These are phyloP conservation scores for Solanum pinnatisectum DNA, from an alignment of 257 asterid species.

Conservation along the genomic window DNA sequence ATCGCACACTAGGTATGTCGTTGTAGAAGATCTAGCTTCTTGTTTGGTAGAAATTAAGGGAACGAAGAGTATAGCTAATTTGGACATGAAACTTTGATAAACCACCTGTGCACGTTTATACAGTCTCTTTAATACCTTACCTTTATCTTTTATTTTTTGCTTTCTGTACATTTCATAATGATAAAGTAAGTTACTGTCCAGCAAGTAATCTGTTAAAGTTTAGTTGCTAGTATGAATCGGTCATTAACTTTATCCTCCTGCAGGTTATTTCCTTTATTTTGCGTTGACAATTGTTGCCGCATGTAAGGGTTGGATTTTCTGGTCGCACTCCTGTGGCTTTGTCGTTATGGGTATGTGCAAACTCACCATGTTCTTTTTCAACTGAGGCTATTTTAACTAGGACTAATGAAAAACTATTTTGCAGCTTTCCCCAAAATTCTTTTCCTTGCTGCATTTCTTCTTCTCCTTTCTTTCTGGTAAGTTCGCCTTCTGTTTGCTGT, in stretches of 20 bases:
- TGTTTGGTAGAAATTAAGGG: not conserved
- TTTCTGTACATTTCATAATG: not conserved
- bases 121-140: not conserved
- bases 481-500: slow-evolving; percentile 8
- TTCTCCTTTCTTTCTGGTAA: slow-evolving; percentile 88
- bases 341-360: slow-evolving; percentile 67
- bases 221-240: not conserved
- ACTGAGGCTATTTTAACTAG: not conserved
- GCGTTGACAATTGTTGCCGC: slow-evolving; percentile 71
- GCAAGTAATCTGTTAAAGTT: not conserved
- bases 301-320: slow-evolving; percentile 81
- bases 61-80: not conserved
- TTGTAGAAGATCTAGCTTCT: not conserved
- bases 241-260: slow-evolving; percentile 1
- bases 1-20: not conserved
- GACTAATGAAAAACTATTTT: slow-evolving; percentile 9
- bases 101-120: not conserved
- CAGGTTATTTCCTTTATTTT: slow-evolving; percentile 86
- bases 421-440: slow-evolving; percentile 87
- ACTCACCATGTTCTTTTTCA: not conserved
- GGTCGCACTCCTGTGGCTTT: slow-evolving; percentile 89
- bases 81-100: not conserved
- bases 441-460: slow-evolving; percentile 74
- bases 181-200: not conserved
- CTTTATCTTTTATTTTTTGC: not conserved